phyloP scores from a whole-genome alignment of 495 filamentous ascomycete genomes.

The Diplogelasinospora grovesii region DNA sequence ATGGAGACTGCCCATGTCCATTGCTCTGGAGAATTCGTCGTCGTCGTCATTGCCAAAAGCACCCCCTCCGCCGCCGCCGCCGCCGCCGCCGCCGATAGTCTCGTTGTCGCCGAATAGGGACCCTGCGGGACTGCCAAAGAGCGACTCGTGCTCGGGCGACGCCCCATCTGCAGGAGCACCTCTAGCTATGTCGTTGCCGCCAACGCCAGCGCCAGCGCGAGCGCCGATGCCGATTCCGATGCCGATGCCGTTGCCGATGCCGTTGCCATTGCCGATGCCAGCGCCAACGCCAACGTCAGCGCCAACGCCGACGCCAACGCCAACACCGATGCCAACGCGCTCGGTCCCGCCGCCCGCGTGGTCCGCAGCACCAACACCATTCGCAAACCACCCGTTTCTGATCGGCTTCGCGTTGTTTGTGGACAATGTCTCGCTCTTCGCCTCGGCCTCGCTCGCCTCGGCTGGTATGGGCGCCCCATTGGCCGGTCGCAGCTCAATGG shows the following conservation, averaged over 20 bases:
- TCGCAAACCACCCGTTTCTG: slow-evolving; percentile 39
- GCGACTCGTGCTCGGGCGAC: slow-evolving; percentile 73
- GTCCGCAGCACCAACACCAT: slow-evolving; percentile 11
- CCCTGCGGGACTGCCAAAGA: slow-evolving; percentile 51
- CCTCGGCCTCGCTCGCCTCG: slow-evolving; percentile 53
- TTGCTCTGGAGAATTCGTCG: slow-evolving; percentile 75
- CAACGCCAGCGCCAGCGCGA: too few species aligned
- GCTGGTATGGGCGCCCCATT: slow-evolving; percentile 67
- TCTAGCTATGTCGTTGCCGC: background rate
- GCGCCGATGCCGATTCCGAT: too few species aligned
- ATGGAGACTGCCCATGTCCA: slow-evolving; percentile 47
- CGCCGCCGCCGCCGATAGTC: slow-evolving; percentile 48
- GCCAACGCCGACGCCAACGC: too few species aligned
- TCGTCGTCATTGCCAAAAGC: slow-evolving; percentile 72
- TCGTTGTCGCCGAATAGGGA: slow-evolving; percentile 54
- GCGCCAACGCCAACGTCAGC: too few species aligned
- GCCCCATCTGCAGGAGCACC: slow-evolving; percentile 30
- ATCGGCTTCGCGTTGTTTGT: slow-evolving; percentile 42
- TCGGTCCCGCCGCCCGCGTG: too few species aligned
- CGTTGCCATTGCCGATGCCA: too few species aligned
- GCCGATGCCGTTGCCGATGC: too few species aligned
- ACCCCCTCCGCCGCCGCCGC: slow-evolving; percentile 20
- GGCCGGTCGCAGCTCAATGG: slow-evolving; percentile 77
- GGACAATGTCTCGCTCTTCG: slow-evolving; percentile 60
- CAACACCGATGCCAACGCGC: background rate